Conservation (phyloP, 2,329 filamentous ascomycete genomes). For the Pseudogymnoascus sp. region DNA sequence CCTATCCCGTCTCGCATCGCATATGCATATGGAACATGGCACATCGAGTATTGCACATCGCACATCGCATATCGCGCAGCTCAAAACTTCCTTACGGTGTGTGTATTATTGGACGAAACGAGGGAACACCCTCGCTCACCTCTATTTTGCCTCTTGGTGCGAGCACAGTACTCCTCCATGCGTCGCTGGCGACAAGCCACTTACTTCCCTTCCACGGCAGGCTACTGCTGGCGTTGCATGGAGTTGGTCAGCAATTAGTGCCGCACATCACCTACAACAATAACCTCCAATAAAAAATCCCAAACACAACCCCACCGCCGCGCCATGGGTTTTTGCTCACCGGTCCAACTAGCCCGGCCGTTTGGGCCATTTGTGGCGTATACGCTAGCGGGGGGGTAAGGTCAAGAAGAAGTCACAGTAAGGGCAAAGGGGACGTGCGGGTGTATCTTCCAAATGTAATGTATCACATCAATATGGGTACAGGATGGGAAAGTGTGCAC, state of each 20-base stretch:
- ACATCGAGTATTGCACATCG: background rate
- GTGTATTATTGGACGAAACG: background rate
- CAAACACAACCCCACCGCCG: too few relatives aligned
- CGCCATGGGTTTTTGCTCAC: too few relatives aligned
- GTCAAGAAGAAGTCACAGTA: too few relatives aligned
- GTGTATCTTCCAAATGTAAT: too few relatives aligned
- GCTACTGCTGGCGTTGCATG: background rate
- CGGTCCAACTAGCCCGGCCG: too few relatives aligned
- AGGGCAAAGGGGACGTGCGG: too few relatives aligned
- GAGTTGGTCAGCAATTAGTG: background rate
- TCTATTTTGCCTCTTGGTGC: background rate
- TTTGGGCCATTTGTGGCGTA: too few relatives aligned
- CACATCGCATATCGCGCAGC: background rate
- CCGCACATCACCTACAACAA: background rate
- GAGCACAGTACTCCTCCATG: background rate
- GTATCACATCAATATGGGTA: too few relatives aligned
- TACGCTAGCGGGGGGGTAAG: too few relatives aligned
- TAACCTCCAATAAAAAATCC: background rate
- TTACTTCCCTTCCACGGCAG: background rate
- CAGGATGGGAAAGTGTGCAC: too few relatives aligned
- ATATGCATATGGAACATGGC: background rate
- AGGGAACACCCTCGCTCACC: background rate
- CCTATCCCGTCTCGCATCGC: background rate
- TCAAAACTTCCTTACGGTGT: background rate
- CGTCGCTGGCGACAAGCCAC: background rate